A percentile compares a stretch with the other conserved stretches of the same genome.
Conservation (phyloP, 2,329 filamentous ascomycete species). For the Magnaporthiopsis rhizophila region DNA sequence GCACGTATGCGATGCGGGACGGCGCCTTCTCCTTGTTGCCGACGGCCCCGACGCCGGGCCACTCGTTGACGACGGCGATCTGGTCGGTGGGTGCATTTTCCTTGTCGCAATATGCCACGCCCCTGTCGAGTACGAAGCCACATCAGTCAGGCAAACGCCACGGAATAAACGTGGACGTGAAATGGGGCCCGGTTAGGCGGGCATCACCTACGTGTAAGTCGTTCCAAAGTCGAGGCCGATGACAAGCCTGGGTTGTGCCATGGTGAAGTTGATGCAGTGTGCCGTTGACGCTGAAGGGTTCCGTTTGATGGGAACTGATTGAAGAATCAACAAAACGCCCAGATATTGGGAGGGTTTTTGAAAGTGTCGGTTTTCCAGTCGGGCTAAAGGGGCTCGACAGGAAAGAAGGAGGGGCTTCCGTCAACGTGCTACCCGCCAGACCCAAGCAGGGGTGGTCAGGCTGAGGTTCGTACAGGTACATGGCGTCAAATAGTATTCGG, state of each 20-base stretch:
- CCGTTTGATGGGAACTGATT: background rate
- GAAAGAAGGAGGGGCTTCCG: background rate
- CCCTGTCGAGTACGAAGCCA: slow-evolving; percentile 2
- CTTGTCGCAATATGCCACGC: slow-evolving; percentile 22
- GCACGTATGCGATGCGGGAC: slow-evolving; percentile 16
- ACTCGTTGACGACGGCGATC: slow-evolving; percentile 20
- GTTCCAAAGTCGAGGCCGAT: slow-evolving; percentile 14
- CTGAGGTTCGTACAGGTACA: background rate
- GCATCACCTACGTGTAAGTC: slow-evolving; percentile 9
- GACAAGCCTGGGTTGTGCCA: slow-evolving; percentile 8
- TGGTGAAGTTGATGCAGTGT: background rate
- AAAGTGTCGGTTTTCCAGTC: background rate
- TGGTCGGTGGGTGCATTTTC: slow-evolving; percentile 13
- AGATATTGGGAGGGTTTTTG: background rate
- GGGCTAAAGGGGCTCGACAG: background rate
- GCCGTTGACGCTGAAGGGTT: background rate
- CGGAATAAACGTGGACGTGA: background rate
- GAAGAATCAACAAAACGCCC: background rate
- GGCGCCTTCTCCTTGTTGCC: slow-evolving; percentile 22
- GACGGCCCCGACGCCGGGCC: slow-evolving; percentile 14
- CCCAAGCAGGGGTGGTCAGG: background rate
- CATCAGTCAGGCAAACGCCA: background rate
- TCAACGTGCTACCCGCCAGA: too few relatives aligned
- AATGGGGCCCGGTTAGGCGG: background rate
- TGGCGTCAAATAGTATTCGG: background rate